Conservation (phyloP, 257 asterid genomes). For the Solanum chilense region DNA sequence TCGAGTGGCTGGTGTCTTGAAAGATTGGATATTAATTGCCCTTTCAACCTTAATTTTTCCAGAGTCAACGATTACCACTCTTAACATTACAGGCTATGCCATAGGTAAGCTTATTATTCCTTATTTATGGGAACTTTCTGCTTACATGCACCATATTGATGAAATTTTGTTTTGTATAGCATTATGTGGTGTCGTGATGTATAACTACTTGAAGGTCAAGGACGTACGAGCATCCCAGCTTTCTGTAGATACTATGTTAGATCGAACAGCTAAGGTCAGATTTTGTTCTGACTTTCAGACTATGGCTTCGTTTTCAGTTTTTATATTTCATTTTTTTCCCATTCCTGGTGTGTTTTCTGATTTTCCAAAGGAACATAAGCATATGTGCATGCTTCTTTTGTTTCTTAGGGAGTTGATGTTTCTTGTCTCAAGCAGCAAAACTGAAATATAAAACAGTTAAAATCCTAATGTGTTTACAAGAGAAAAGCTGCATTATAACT, state of each 20-base stretch:
- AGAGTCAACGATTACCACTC: conserved; percentile 74
- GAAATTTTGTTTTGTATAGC: conserved; percentile 36
- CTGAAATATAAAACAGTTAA: not conserved
- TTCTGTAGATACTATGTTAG: conserved; percentile 32
- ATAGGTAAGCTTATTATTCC: conserved; percentile 45
- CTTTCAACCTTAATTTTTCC: conserved; percentile 91
- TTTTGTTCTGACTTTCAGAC: not conserved
- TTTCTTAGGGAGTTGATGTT: not conserved
- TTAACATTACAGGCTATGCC: conserved; percentile 88
- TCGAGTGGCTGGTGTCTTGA: conserved; percentile 93
- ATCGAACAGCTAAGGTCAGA: conserved; percentile 45
- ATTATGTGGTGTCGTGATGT: conserved; percentile 74
- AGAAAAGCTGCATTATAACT: not conserved
- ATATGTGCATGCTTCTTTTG: not conserved
- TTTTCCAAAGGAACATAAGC: not conserved
- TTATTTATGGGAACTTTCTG: not conserved
- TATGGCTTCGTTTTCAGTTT: not conserved
- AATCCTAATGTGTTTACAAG: not conserved
- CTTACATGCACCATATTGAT: not conserved
- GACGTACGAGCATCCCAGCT: conserved; percentile 47
- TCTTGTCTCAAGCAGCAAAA: not conserved
- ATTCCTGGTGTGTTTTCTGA: not conserved
- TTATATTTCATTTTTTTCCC: not conserved
- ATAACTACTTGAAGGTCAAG: conserved; percentile 55
- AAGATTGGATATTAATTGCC: conserved; percentile 97